Evolutionary conservation across 345 rosid species (phyloP).

Genomic region (Mercurialis annua): DNA sequence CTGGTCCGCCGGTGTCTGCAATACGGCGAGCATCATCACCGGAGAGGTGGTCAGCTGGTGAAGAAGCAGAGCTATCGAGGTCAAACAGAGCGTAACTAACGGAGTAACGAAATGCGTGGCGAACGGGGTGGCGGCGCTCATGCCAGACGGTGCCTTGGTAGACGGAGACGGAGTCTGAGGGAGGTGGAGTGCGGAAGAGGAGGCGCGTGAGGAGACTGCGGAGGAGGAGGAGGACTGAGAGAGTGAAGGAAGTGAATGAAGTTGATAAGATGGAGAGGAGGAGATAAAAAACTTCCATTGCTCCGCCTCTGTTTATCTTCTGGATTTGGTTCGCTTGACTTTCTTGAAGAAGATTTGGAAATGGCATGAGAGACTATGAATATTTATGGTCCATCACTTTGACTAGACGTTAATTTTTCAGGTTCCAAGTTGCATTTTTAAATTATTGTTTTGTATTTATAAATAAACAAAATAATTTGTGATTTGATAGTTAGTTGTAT

Average conservation of each 20-base stretch:
- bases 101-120: slow-evolving; percentile 61
- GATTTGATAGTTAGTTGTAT: too few species aligned
- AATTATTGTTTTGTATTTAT: too few species aligned
- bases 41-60: slow-evolving; percentile 65
- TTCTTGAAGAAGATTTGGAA: too few species aligned
- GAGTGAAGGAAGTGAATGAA: slow-evolving; percentile 28
- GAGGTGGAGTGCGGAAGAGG: slow-evolving; percentile 18
- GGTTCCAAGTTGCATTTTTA: too few species aligned
- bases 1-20: slow-evolving; percentile 57
- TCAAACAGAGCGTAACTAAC: slow-evolving; percentile 77
- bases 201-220: slow-evolving; percentile 32
- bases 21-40: slow-evolving; percentile 60
- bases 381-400: too few species aligned
- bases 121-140: slow-evolving; percentile 76
- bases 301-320: not conserved
- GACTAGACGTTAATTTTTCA: too few species aligned
- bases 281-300: slow-evolving; percentile 51
- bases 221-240: slow-evolving; percentile 44
- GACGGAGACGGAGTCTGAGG: slow-evolving; percentile 24
- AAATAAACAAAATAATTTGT: too few species aligned
- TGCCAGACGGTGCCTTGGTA: slow-evolving; percentile 88
- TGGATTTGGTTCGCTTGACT: not conserved
- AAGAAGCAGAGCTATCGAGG: slow-evolving; percentile 43
- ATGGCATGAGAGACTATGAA: too few species aligned
- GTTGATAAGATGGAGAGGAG: slow-evolving; percentile 38